Evolutionary conservation across 148 eudicot genomes (phyloP).

Genomic region (Polygonum aviculare): DNA sequence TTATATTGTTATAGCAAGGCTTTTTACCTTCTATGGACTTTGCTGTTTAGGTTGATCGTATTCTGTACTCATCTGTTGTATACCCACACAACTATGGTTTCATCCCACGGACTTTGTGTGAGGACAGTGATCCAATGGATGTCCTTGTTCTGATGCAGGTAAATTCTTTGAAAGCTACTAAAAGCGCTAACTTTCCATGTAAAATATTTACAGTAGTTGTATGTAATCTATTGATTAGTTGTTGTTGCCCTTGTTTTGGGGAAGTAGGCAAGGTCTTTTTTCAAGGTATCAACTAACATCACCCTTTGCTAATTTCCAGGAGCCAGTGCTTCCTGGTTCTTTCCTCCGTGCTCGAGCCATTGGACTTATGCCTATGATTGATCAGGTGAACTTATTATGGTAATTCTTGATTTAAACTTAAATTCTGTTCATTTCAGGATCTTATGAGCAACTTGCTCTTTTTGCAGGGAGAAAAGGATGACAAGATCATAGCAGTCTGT

Average conservation of each 20-base stretch:
- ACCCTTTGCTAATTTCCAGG: conserved; percentile 27
- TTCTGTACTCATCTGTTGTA: conserved; percentile 86
- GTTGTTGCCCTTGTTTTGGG: neutral
- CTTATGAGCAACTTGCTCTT: neutral
- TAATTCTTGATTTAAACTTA: neutral
- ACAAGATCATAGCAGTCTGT: conserved; percentile 91
- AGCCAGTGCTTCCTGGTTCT: conserved; percentile 80
- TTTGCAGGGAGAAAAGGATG: conserved; percentile 82
- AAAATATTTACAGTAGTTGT: neutral
- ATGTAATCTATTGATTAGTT: neutral
- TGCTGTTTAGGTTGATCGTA: conserved; percentile 63
- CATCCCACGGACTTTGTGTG: conserved; percentile 90
- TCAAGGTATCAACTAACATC: neutral
- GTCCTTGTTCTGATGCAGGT: conserved; percentile 97
- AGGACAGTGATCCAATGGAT: conserved; percentile 93
- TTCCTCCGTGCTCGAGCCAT: conserved; percentile 95
- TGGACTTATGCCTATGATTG: conserved; percentile 98
- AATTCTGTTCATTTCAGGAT: neutral
- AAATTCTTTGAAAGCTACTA: neutral
- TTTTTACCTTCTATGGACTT: neutral
- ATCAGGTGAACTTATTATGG: conserved; percentile 48
- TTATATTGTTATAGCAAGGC: neutral
- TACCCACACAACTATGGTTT: conserved; percentile 98
- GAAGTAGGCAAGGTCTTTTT: neutral
- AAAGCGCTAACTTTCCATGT: neutral